A percentile compares a stretch with the other conserved stretches of the same genome.
phyloP scores from a whole-genome alignment of 345 rosid genomes.

The Leavenworthia alabamica region DNA sequence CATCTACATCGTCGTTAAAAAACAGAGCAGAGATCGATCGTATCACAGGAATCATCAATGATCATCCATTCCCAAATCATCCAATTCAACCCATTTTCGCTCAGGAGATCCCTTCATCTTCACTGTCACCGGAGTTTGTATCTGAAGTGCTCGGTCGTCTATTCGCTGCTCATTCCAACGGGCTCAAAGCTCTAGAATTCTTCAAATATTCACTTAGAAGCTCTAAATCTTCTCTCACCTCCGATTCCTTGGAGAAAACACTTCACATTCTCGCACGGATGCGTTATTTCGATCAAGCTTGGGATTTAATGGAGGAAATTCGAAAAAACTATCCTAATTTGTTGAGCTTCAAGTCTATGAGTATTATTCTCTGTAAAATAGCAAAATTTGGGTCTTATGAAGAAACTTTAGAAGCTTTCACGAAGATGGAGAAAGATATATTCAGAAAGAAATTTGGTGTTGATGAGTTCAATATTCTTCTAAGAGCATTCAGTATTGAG shows the following conservation, averaged over 20 bases:
- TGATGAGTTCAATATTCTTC: conserved; percentile 71
- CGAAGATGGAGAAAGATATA: conserved; percentile 53
- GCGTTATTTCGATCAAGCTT: conserved; percentile 82
- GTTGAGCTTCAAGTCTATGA: conserved; percentile 68
- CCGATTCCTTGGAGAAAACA: conserved; percentile 71
- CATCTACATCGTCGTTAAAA: conserved; percentile 6
- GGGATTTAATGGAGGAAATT: conserved; percentile 65
- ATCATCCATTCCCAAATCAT: conserved; percentile 61
- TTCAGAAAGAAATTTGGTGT: conserved; percentile 52
- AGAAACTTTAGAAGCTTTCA: conserved; percentile 62
- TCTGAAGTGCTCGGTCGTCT: conserved; percentile 77
- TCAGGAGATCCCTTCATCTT: conserved; percentile 31
- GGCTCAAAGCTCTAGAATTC: conserved; percentile 82
- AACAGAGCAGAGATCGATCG: conserved; percentile 36
- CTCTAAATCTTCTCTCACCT: conserved; percentile 38
- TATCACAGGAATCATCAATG: conserved; percentile 57
- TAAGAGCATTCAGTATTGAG: conserved; percentile 60
- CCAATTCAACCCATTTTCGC: conserved; percentile 49
- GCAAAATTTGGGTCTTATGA: conserved; percentile 63
- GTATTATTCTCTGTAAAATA: conserved; percentile 60
- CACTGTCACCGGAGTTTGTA: conserved; percentile 39
- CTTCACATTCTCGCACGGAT: conserved; percentile 74
- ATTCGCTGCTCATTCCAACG: conserved; percentile 81
- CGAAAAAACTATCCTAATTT: conserved; percentile 37
- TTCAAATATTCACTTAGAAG: conserved; percentile 43